These are phyloP conservation scores for Cladophialophora bantiana DNA, from an alignment of 2,329 filamentous ascomycete genomes.

Conservation along the genomic window DNA sequence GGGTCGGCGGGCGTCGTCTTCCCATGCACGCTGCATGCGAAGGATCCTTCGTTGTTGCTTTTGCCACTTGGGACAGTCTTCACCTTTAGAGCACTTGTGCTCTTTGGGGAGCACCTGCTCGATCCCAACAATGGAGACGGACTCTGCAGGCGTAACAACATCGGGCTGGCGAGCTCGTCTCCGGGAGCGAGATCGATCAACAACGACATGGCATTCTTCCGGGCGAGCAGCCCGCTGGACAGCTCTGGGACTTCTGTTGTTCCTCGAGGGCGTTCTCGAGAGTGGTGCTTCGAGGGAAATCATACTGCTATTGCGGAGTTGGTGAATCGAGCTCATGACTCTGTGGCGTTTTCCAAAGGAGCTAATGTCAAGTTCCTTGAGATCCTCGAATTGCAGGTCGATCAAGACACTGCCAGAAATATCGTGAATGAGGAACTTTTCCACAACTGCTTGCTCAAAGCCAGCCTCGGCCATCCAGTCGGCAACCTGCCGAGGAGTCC, in stretches of 20 bases:
- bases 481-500: conserved; percentile 46
- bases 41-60: conserved; percentile 80
- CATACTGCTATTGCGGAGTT: conserved; percentile 52
- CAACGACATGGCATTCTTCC: conserved; percentile 36
- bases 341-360: conserved; percentile 70
- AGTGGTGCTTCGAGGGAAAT: conserved; percentile 33
- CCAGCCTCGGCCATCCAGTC: conserved; percentile 86
- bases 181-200: conserved; percentile 37
- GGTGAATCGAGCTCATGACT: conserved; percentile 65
- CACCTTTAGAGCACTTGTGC: conserved; percentile 84
- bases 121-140: conserved; percentile 89
- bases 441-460: conserved; percentile 76
- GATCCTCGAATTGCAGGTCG: conserved; percentile 86
- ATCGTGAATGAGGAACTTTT: conserved; percentile 89
- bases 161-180: conserved; percentile 41
- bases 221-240: conserved; percentile 35
- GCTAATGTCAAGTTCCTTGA: conserved; percentile 68
- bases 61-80: conserved; percentile 81
- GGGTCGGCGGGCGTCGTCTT: conserved; percentile 65
- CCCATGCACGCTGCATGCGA: conserved; percentile 73
- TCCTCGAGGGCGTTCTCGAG: conserved; percentile 32
- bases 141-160: conserved; percentile 76
- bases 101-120: conserved; percentile 86
- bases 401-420: conserved; percentile 87
- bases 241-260: conserved; percentile 28